Percentiles rank a stretch among this genome's conserved stretches.
phyloP scores from a whole-genome alignment of 1,284 basidiomycete species.

The Erythrobasidium hasegawianum region DNA sequence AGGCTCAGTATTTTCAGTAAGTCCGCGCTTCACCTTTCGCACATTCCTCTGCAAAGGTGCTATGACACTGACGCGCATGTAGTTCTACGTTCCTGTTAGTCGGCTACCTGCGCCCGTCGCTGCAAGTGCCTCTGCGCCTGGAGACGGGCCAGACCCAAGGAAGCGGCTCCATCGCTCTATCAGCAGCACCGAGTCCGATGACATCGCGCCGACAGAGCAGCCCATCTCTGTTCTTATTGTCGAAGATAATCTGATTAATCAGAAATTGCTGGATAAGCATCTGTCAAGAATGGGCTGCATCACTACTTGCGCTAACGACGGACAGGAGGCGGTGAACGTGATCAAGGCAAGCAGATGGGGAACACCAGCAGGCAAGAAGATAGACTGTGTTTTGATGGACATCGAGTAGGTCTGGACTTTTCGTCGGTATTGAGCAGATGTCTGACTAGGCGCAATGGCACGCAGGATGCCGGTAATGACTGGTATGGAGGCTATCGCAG shows the following conservation, averaged over 20 bases:
- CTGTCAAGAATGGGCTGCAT: conserved; percentile 40
- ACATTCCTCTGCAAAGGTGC: too few relatives aligned
- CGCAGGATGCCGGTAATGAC: conserved; percentile 32
- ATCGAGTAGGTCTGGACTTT: background rate
- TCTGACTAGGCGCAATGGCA: background rate
- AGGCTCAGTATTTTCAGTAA: conserved; percentile 40
- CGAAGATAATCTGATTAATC: conserved; percentile 44
- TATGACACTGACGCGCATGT: background rate
- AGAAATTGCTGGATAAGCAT: conserved; percentile 40
- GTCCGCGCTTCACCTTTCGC: background rate
- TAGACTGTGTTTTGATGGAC: conserved; percentile 31
- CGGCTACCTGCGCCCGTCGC: too few relatives aligned
- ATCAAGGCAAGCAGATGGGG: conserved; percentile 33
- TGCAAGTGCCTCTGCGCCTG: too few relatives aligned
- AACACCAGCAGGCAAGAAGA: conserved; percentile 12
- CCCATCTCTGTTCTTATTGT: conserved; percentile 37
- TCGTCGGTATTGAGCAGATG: background rate
- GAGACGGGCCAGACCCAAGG: too few relatives aligned
- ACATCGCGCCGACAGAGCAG: too few relatives aligned
- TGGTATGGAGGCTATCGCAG: conserved; percentile 29
- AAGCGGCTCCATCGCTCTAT: too few relatives aligned
- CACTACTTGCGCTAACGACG: conserved; percentile 40
- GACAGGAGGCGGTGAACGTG: conserved; percentile 40
- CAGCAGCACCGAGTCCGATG: too few relatives aligned
- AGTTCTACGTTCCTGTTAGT: background rate